Conservation (phyloP, 1,284 basidiomycete genomes). For the Puccinia horiana region DNA sequence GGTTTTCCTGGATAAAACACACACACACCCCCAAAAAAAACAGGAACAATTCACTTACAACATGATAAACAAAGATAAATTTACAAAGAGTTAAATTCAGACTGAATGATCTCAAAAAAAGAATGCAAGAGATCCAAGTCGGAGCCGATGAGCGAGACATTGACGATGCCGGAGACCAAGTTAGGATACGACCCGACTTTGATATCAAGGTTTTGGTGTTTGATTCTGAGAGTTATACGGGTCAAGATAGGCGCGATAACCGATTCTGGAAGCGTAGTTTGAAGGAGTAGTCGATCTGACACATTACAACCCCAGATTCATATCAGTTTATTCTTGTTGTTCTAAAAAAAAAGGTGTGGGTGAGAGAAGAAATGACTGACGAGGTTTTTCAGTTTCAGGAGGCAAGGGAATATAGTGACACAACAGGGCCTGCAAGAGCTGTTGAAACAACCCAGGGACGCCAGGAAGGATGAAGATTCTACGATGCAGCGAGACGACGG, state of each 20-base stretch:
- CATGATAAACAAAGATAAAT: no score
- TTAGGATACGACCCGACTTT: conserved; percentile 56
- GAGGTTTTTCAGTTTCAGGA: conserved; percentile 41
- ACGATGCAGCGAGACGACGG: conserved; percentile 59
- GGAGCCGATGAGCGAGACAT: conserved; percentile 78
- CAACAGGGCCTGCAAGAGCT: conserved; percentile 53
- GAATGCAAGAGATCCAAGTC: conserved; percentile 12
- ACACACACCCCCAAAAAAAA: no score
- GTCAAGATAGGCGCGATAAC: conserved; percentile 86
- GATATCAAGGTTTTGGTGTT: conserved; percentile 66
- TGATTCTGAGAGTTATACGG: conserved; percentile 70
- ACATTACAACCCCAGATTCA: neutral
- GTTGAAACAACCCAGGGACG: conserved; percentile 52
- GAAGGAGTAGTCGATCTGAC: conserved; percentile 52
- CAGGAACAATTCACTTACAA: no score
- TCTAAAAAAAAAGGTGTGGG: no score
- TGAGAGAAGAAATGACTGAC: conserved; percentile 1
- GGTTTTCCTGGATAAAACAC: no score
- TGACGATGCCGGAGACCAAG: conserved; percentile 62
- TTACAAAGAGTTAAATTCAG: no score
- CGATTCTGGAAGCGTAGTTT: conserved; percentile 73
- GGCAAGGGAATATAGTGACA: conserved; percentile 54
- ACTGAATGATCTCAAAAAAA: no score
- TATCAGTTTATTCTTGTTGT: no score
- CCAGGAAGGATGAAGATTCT: conserved; percentile 61